These are phyloP conservation scores for Suaeda aralocaspica DNA, from an alignment of 148 eudicot species.

Conservation along the genomic window DNA sequence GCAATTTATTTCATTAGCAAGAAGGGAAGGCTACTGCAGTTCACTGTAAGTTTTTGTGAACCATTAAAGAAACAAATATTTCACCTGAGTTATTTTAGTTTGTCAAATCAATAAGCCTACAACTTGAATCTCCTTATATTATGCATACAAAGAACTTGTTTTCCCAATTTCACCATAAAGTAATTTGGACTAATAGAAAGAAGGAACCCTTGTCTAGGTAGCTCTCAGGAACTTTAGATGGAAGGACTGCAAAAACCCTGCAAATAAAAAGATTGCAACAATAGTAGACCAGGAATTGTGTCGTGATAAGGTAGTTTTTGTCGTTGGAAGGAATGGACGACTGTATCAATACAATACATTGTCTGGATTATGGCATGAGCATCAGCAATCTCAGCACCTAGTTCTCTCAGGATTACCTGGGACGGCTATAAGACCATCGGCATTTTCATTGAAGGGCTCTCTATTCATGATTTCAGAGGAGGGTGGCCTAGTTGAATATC, in stretches of 20 bases:
- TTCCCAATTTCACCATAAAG: no score
- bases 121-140: no score
- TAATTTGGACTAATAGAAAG: background rate
- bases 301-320: constrained; percentile 65
- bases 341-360: constrained; percentile 76
- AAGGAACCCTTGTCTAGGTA: constrained; percentile 41
- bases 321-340: constrained; percentile 52
- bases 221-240: constrained; percentile 65
- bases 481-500: constrained; percentile 76
- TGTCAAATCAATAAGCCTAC: no score
- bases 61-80: background rate
- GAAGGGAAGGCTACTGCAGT: constrained; percentile 61
- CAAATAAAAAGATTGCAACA: constrained; percentile 53
- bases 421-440: constrained; percentile 54
- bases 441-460: constrained; percentile 49
- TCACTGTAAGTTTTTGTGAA: constrained; percentile 66
- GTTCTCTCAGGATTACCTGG: constrained; percentile 62
- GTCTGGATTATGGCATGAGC: constrained; percentile 75
- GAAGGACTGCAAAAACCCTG: constrained; percentile 76
- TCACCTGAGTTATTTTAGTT: no score
- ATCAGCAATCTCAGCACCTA: constrained; percentile 72
- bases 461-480: constrained; percentile 67
- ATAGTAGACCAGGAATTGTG: constrained; percentile 82
- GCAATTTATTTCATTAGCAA: constrained; percentile 69
- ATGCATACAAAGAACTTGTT: no score